Base-by-base conservation (phyloP, 208 protist genomes). In the Wallacemonas sp. region DNA sequence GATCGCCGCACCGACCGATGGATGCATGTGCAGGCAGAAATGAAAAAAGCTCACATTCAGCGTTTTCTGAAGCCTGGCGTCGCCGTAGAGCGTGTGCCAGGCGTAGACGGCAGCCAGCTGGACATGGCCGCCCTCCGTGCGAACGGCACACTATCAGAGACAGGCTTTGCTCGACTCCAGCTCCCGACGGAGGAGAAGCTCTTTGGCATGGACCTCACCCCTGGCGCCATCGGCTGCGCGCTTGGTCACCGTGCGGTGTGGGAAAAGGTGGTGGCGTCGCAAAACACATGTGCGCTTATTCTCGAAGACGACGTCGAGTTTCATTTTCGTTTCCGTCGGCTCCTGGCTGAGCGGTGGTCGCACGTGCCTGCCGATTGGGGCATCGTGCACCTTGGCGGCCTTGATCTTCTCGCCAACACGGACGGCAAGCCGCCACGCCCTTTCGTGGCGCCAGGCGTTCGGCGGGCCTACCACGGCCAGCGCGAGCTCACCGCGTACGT, bases 291-390 rank as follows among this genome's bases (percentile, higher is more conserved):
- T 61, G 89, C 88, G 1, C 73, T 97, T 2, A 82, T 97, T 19
- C 79, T 97, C 1, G 92, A 97, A 62, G 92, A 97, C 67, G 92
- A 97, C 55, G 77, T 94, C 1, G 89, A 97, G 70, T 95, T 97
- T 41, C 80, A 91, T 62, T 90, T 79, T 30, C 74, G 74, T 27
- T 91, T 97, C 56, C 34, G 63, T 31, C 83, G 85, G 3, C 69
- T 82, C 46, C 45, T 97, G 2, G 34, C 38, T 5, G 64, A 72
- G 30, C 79, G 82, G 11, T 94, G 84, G 88, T 47, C 53, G 46
- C 60, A 47, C 14, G 81, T 95, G 31, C 92, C 92, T 21, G 39
- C n/a, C 0, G 92, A 94, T 64, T 97, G 92, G 90, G 92, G 84
- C 2, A 60, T 97, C n/a, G 86, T 95, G 22, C 89, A 97, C 55